Conservation (phyloP, 176 grass and related monocot genomes). For the Aechmea fasciata region DNA sequence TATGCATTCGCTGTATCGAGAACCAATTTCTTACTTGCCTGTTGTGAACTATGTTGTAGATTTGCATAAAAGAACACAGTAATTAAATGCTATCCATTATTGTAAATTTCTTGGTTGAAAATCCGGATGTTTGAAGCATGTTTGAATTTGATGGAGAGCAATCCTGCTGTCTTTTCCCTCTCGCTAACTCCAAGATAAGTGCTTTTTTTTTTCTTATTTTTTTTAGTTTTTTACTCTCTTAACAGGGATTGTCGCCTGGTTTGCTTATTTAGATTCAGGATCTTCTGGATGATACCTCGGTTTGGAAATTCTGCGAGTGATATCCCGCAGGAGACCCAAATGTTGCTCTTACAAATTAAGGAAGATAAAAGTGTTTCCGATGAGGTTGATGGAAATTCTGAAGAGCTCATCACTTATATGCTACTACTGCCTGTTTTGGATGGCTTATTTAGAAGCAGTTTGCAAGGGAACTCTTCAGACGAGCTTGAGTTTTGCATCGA, state of each 20-base stretch:
- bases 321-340: conserved; percentile 23
- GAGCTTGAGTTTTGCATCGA: conserved; percentile 26
- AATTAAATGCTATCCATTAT: not conserved
- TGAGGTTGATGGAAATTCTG: not conserved
- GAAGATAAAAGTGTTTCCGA: not conserved
- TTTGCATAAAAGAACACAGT: not conserved
- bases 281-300: conserved; percentile 27
- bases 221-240: not conserved
- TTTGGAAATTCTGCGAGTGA: conserved; percentile 22
- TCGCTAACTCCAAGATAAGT: not conserved
- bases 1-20: too few species aligned
- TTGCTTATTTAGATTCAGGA: conserved; percentile 23
- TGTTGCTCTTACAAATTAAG: conserved; percentile 20
- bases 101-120: too few species aligned
- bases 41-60: too few species aligned
- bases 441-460: conserved; percentile 20
- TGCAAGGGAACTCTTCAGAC: conserved; percentile 25
- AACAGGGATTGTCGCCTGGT: conserved; percentile 19
- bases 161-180: not conserved
- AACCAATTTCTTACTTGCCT: too few species aligned
- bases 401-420: not conserved
- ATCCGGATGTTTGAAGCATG: too few species aligned
- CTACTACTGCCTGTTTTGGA: conserved; percentile 20
- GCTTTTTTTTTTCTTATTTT: not conserved
- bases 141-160: too few species aligned